phyloP scores from a whole-genome alignment of 2,329 filamentous ascomycete genomes.

The Sporothrix globosa region DNA sequence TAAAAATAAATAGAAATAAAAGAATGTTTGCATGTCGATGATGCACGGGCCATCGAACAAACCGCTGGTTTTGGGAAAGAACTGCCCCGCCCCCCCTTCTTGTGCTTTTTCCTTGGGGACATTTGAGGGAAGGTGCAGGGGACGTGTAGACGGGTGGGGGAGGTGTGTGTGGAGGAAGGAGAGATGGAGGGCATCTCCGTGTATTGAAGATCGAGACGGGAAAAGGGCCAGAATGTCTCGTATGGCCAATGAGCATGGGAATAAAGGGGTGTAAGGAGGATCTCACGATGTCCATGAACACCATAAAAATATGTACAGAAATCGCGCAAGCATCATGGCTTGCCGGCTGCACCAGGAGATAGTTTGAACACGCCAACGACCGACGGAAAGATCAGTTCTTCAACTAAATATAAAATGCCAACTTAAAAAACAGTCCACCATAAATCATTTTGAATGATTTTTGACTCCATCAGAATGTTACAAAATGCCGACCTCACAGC shows the following conservation, averaged over 20 bases:
- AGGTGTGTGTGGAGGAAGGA: slow-evolving; percentile 18
- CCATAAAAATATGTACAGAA: background rate
- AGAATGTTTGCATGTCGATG: slow-evolving; percentile 25
- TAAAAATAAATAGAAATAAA: background rate
- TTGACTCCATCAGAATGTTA: background rate
- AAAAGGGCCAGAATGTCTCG: background rate
- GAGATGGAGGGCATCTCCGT: background rate
- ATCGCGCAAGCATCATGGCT: slow-evolving; percentile 1
- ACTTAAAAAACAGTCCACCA: background rate
- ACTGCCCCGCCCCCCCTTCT: background rate
- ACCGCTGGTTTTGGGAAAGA: slow-evolving; percentile 30
- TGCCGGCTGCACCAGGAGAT: background rate
- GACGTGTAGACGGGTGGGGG: slow-evolving; percentile 5
- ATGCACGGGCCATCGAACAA: slow-evolving; percentile 30
- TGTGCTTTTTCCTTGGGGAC: background rate
- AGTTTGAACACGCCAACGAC: background rate
- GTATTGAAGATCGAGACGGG: slow-evolving; percentile 11
- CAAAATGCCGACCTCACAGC: background rate
- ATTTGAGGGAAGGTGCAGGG: background rate
- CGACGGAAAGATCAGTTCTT: background rate
- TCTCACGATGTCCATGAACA: background rate
- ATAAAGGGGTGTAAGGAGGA: slow-evolving; percentile 1
- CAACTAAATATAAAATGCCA: background rate
- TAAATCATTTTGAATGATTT: background rate
- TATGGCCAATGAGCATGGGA: slow-evolving; percentile 11